Evolutionary conservation across 139 green algal genomes (phyloP).

Genomic region (Mesotaenium endlicherianum): DNA sequence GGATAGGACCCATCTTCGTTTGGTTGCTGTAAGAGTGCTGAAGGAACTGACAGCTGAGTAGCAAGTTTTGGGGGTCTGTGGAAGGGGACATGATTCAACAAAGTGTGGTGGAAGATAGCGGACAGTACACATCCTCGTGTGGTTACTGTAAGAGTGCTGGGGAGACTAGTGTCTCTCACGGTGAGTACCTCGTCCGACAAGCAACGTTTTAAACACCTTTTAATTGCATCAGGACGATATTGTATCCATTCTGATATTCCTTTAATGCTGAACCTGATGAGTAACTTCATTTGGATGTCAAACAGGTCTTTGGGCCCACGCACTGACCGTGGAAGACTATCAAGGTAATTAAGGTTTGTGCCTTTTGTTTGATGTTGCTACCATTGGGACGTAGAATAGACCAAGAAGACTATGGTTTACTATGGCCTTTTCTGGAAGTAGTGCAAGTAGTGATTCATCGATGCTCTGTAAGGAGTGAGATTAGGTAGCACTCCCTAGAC

Average conservation of each 20-base stretch:
- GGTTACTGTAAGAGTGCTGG: constrained; percentile 20
- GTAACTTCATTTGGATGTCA: background rate
- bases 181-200: background rate
- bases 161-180: constrained; percentile 12
- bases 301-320: constrained; percentile 9
- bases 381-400: background rate
- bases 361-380: background rate
- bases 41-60: too few species aligned
- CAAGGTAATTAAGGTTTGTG: background rate
- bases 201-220: background rate
- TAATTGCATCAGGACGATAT: background rate
- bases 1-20: too few species aligned
- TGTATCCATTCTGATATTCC: background rate
- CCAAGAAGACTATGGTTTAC: background rate
- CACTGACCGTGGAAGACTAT: constrained; percentile 22
- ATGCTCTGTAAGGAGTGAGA: background rate
- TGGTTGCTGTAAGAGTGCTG: too few species aligned
- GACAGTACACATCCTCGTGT: constrained; percentile 19
- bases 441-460: background rate
- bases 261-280: too few species aligned
- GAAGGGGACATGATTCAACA: too few species aligned
- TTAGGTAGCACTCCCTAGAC: background rate
- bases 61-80: too few species aligned
- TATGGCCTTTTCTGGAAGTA: background rate
- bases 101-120: constrained; percentile 25